phyloP scores from a whole-genome alignment of 2,329 filamentous ascomycete genomes.

The Aspergillus costaricaensis region DNA sequence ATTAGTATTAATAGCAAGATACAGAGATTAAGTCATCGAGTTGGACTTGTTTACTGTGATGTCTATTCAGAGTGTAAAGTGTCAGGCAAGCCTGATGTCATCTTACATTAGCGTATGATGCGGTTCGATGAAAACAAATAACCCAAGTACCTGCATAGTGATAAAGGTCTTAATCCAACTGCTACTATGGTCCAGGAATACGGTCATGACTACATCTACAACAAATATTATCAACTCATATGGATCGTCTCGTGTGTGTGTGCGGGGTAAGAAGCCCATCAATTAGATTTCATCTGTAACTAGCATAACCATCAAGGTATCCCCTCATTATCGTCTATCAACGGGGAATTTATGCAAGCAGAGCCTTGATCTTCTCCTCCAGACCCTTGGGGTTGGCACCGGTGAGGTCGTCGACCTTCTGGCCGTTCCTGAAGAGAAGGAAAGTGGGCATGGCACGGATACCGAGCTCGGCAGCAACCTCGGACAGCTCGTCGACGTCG shows the following conservation, averaged over 20 bases:
- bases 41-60: too few species aligned
- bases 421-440: conserved; percentile 75
- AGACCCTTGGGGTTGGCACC: conserved; percentile 79
- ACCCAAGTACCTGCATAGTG: too few species aligned
- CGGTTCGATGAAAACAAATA: too few species aligned
- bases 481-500: conserved; percentile 80
- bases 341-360: conserved; percentile 23
- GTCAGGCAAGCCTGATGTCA: too few species aligned
- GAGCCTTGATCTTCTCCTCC: conserved; percentile 40
- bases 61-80: too few species aligned
- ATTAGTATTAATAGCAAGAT: too few species aligned
- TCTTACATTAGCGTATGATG: too few species aligned
- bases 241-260: not conserved
- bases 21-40: too few species aligned
- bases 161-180: too few species aligned
- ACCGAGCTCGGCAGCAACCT: conserved; percentile 73
- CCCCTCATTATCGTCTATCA: not conserved
- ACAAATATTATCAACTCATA: too few species aligned
- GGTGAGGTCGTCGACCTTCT: conserved; percentile 72
- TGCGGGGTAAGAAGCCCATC: not conserved
- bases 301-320: not conserved
- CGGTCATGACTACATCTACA: not conserved
- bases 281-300: conserved; percentile 1
- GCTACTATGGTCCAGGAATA: not conserved
- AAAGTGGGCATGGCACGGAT: conserved; percentile 95